phyloP scores from a whole-genome alignment of 2,329 filamentous ascomycete genomes.

The Colletotrichum tropicicola region DNA sequence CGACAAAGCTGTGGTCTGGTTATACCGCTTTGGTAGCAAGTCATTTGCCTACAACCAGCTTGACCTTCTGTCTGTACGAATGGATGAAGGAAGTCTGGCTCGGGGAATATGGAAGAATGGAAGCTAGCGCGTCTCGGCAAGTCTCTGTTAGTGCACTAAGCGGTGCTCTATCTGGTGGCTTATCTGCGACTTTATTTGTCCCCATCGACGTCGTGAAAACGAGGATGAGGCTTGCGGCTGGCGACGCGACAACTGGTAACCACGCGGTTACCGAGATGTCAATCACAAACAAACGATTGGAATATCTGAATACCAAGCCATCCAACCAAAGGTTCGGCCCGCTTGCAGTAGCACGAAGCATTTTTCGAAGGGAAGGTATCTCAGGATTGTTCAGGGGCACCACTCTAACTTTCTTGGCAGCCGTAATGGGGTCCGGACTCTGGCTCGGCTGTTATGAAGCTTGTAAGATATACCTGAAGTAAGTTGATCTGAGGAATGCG shows the following conservation, averaged over 20 bases:
- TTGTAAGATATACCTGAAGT: background rate
- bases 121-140: background rate
- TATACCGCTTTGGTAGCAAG: conserved; percentile 9
- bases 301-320: background rate
- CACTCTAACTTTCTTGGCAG: background rate
- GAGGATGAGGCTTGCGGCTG: conserved; percentile 32
- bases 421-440: background rate
- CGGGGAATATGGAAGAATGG: background rate
- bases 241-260: background rate
- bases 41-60: background rate
- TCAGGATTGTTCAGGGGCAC: background rate
- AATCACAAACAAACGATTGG: no score
- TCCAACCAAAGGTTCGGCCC: background rate
- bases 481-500: no score
- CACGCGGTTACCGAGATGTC: background rate
- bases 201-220: conserved; percentile 33
- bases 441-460: conserved; percentile 1
- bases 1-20: background rate
- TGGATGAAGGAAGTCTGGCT: background rate
- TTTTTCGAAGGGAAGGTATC: background rate
- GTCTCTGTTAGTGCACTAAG: conserved; percentile 2
- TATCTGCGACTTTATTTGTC: conserved; percentile 26
- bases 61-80: conserved; percentile 10
- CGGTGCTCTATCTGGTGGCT: conserved; percentile 24
- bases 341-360: background rate